Evolutionary conservation across 1,284 basidiomycete genomes (phyloP).

Genomic region (Cryptococcus sp.): DNA sequence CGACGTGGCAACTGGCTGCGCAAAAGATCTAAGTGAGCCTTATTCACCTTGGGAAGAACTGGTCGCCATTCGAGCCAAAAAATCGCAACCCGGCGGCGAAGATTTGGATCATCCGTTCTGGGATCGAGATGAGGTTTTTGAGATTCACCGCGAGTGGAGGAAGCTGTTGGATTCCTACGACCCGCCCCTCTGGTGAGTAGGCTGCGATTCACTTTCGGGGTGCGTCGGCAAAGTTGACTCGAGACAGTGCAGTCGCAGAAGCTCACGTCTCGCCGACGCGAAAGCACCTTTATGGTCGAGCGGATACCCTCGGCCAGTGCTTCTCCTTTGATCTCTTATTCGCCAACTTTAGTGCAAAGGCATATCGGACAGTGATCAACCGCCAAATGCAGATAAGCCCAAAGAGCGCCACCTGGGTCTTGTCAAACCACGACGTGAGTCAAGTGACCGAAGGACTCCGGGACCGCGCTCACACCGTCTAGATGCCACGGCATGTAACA

Average conservation of each 20-base stretch:
- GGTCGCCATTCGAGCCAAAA: constrained; percentile 4
- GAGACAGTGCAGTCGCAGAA: constrained; percentile 37
- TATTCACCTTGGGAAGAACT: constrained; percentile 12
- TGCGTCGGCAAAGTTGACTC: not conserved
- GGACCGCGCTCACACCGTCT: not conserved
- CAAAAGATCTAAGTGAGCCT: constrained; percentile 18
- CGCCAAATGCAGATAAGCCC: constrained; percentile 19
- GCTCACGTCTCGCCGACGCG: constrained; percentile 33
- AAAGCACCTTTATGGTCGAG: constrained; percentile 33
- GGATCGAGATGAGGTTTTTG: constrained; percentile 35
- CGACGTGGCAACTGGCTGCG: constrained; percentile 24
- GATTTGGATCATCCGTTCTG: constrained; percentile 24
- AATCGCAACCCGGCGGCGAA: constrained; percentile 16
- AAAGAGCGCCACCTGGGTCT: constrained; percentile 37
- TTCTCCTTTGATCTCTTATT: constrained; percentile 44
- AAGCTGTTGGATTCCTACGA: constrained; percentile 40
- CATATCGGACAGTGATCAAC: constrained; percentile 22
- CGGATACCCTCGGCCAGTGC: constrained; percentile 35
- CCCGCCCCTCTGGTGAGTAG: constrained; percentile 36
- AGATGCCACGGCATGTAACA: constrained; percentile 39
- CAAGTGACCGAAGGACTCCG: not conserved
- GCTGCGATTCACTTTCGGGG: not conserved
- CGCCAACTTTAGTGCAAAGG: constrained; percentile 23
- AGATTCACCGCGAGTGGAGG: constrained; percentile 38
- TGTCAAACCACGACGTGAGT: constrained; percentile 36